A percentile compares a stretch with the other conserved stretches of the same genome.
Evolutionary conservation across 1,139 yeast genomes (phyloP).

Genomic region (Debaryomyces robertsiae): DNA sequence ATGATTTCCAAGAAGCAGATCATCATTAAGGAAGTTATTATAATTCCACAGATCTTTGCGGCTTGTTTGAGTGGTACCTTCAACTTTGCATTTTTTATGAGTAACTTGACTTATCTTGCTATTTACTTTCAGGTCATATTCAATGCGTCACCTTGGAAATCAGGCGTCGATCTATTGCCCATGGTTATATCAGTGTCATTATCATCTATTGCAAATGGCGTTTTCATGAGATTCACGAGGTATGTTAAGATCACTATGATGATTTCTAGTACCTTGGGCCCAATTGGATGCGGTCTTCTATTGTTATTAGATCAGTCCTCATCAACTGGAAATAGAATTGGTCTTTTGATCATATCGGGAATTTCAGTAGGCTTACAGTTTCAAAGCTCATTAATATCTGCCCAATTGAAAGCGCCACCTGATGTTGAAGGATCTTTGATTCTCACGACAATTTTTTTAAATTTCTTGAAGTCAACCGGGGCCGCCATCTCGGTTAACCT

Average conservation of each 20-base stretch:
- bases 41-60: constrained; percentile 36
- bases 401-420: constrained; percentile 59
- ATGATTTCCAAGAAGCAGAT: constrained; percentile 46
- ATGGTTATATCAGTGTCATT: constrained; percentile 54
- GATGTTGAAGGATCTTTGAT: constrained; percentile 51
- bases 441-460: constrained; percentile 49
- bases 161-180: constrained; percentile 63
- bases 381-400: constrained; percentile 54
- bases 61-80: constrained; percentile 42
- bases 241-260: constrained; percentile 51
- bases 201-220: constrained; percentile 49
- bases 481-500: constrained; percentile 51
- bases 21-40: constrained; percentile 45
- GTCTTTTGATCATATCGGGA: constrained; percentile 57
- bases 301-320: constrained; percentile 43
- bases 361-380: constrained; percentile 55
- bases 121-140: constrained; percentile 59
- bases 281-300: constrained; percentile 57
- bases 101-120: constrained; percentile 46
- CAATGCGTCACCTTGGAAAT: constrained; percentile 51
- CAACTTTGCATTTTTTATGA: constrained; percentile 49
- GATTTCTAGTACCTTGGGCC: constrained; percentile 43
- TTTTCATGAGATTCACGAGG: constrained; percentile 48
- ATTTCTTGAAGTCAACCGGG: constrained; percentile 50
- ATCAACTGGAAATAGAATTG: constrained; percentile 44